Evolutionary conservation across 345 rosid genomes (phyloP), one percentile per base, ranked within the genome.

Genomic region (Moricandia moricandioides): DNA sequence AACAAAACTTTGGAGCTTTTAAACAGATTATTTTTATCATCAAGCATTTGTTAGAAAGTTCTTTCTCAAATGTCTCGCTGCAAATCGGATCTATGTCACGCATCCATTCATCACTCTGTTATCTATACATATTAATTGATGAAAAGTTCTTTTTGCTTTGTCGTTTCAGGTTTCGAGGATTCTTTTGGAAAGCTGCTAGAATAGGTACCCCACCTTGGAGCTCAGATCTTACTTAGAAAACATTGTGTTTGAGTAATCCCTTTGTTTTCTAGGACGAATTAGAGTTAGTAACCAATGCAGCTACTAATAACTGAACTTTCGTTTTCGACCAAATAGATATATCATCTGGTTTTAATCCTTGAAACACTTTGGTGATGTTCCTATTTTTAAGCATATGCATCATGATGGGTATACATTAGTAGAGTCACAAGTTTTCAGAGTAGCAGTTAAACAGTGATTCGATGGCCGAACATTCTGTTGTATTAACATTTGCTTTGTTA

Each of bases 151-250:
- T 45, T 35, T 2, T 7, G 10, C 2, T 67, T 52, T 49, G 6
- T 66, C 6, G 0, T 60, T 67, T 51, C 92, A 90, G 97, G 84
- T 95, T 95, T 69, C 93, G 96, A 18, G 97, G 96, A 57, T 90
- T 95, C 80, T 89, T 95, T 73, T 92, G 97, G 99, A 95, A 95
- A 83, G 97, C 97, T 58, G 97, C 97, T 74, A 90, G 99, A 84
- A 90, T 95, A 86, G 99, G 99, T 89, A 73, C 67, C 65, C 26
- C 14, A n/a, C 10, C 31, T 68, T 55, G 21, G 35, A 69, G 30
- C 70, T 59, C 64, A 16, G 2, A 40, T 40, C 47, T 49, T n/a
- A n/a, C n/a, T n/a, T n/a, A n/a, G n/a, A n/a, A n/a, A n/a, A n/a
- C n/a, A n/a, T n/a, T n/a, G n/a, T n/a, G n/a, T n/a, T n/a, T n/a